Evolutionary conservation across 2,329 filamentous ascomycete genomes (phyloP), one percentile per base, ranked within the genome.

Genomic region (Xylariaceae sp.): DNA sequence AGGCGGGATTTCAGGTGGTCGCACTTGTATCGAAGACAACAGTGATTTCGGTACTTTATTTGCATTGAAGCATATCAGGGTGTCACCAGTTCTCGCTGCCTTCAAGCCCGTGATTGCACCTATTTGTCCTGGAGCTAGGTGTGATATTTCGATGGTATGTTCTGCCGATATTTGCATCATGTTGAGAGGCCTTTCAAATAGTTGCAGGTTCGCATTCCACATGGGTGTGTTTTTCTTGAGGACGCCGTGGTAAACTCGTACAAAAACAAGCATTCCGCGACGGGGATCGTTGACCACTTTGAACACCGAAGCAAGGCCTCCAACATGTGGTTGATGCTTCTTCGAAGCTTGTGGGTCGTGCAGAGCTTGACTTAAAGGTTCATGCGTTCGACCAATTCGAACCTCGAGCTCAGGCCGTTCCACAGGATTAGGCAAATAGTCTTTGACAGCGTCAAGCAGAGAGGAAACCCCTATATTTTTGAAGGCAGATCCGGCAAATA

Each of bases 391-490:
- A 0, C 86, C 88, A 2, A 93, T 77, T 49, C 84, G 89, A 49
- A 97, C 84, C 65, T 92, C 87, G 0, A 91, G 83, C 67, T 93
- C 89, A 7, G 91, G 89, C 18, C 90, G 82, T 68, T 97, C 91
- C 1, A 81, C 76, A 0, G 95, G 95, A 61, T 86, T 90, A 0
- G 95, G 95, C 2, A 98, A 80, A 44, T 97, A 88, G 68, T 97
- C 90, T 7, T 91, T 85, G 12, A 98, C 86, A 40, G 91, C 91
- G 71, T 98, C 92, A 50, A 98, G 82, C 20, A 99, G 79, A 23
- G 93, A 91, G 71, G 97, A 91, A 3, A 98, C 92, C 7, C 95
- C 95, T 59, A 98, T 91, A 63, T 98, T 96, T 42, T 89, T 86
- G 73, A 98, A 92, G 72, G 93, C 97, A 4, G 93, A 93, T 2